Evolutionary conservation across 805 yeast species (phyloP).

Genomic region (Kuraishia piskuri): DNA sequence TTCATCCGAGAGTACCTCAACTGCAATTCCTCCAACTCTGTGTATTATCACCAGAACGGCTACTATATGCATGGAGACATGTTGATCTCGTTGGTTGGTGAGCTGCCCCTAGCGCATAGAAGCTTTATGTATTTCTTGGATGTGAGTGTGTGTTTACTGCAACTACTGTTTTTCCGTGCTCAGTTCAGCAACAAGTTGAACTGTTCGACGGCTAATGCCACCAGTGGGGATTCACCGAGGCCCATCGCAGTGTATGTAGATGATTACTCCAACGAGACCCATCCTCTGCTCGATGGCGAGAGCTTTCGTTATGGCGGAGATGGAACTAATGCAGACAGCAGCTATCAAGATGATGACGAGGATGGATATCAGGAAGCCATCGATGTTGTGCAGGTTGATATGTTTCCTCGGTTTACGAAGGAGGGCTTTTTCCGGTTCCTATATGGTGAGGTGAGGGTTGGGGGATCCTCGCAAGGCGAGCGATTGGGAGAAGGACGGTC

Average conservation of each 20-base stretch:
- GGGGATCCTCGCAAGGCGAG: neutral
- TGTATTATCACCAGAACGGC: neutral
- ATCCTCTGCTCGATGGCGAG: slow-evolving; percentile 8
- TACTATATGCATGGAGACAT: slow-evolving; percentile 9
- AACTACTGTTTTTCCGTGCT: neutral
- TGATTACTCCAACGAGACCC: neutral
- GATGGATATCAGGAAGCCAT: slow-evolving; percentile 12
- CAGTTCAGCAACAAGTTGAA: neutral
- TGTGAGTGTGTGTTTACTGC: slow-evolving; percentile 5
- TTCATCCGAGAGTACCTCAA: neutral
- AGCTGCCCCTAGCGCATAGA: slow-evolving; percentile 7
- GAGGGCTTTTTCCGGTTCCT: neutral
- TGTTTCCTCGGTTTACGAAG: slow-evolving; percentile 8
- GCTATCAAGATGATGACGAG: slow-evolving; percentile 3
- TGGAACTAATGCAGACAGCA: slow-evolving; percentile 3
- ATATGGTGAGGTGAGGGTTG: neutral
- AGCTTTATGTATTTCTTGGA: slow-evolving; percentile 5
- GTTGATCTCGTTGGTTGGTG: slow-evolving; percentile 7
- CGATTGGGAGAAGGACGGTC: neutral
- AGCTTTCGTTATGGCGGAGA: slow-evolving; percentile 4
- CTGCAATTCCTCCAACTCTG: neutral
- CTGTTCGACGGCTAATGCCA: neutral
- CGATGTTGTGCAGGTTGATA: slow-evolving; percentile 9
- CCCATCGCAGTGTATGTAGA: neutral
- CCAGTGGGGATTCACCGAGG: neutral